phyloP scores from a whole-genome alignment of 2,329 filamentous ascomycete species.

The Talaromyces atroroseus region DNA sequence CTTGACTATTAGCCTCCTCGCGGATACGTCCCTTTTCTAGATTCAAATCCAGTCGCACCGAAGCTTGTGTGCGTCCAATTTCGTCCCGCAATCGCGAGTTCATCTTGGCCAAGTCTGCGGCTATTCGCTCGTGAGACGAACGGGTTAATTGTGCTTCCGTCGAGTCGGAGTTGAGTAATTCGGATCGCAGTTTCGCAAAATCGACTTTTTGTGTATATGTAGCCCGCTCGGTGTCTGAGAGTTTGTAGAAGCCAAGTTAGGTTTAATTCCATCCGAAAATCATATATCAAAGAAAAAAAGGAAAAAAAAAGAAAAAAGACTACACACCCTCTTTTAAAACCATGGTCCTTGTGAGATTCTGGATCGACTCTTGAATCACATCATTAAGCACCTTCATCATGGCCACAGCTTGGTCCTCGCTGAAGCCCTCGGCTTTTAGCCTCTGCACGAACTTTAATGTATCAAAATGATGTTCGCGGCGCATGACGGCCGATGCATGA shows the following conservation, averaged over 20 bases:
- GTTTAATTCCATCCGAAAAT: background rate
- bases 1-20: conserved; percentile 92
- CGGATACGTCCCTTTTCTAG: conserved; percentile 93
- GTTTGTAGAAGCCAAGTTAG: background rate
- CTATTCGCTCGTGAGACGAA: conserved; percentile 82
- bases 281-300: background rate
- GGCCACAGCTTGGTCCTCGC: conserved; percentile 89
- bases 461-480: conserved; percentile 90
- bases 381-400: conserved; percentile 98
- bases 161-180: conserved; percentile 85
- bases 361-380: conserved; percentile 96
- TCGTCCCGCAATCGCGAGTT: conserved; percentile 86
- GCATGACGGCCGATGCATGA: conserved; percentile 58
- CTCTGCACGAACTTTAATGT: conserved; percentile 95
- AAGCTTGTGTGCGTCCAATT: conserved; percentile 88
- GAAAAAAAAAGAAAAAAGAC: background rate
- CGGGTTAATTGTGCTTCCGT: conserved; percentile 86
- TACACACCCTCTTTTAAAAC: conserved; percentile 76
- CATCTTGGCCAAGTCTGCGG: conserved; percentile 91
- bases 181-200: conserved; percentile 92
- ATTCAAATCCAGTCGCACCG: conserved; percentile 86
- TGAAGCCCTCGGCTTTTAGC: conserved; percentile 85
- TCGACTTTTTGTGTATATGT: conserved; percentile 85
- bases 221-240: conserved; percentile 43
- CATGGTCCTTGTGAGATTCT: conserved; percentile 96